Percentiles rank a stretch among this genome's conserved stretches.
These are phyloP conservation scores for Allium sativum DNA, from an alignment of 106 monocot species.

Conservation along the genomic window DNA sequence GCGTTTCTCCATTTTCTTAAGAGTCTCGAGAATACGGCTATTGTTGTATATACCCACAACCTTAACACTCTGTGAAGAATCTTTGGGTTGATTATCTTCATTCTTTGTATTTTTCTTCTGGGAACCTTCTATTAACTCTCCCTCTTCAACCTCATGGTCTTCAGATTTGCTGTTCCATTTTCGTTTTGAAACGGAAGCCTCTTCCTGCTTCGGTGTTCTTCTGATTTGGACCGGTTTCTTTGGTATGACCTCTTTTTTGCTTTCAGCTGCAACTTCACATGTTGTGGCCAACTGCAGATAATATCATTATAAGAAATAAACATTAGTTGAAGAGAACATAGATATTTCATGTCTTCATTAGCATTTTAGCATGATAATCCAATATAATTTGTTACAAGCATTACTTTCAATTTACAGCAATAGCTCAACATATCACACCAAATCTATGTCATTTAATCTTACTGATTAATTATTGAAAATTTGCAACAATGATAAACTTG, in stretches of 20 bases:
- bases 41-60: conserved; percentile 11
- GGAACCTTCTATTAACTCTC: conserved; percentile 32
- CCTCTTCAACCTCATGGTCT: conserved; percentile 38
- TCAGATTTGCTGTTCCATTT: neutral
- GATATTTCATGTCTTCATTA: no score
- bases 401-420: no score
- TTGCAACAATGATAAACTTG: no score
- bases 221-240: neutral
- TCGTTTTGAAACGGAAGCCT: no score
- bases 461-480: no score
- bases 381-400: no score
- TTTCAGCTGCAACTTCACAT: conserved; percentile 5
- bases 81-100: conserved; percentile 3
- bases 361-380: no score
- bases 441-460: no score
- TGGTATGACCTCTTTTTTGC: neutral
- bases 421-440: no score
- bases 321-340: neutral
- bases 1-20: conserved; percentile 53
- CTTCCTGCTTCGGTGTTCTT: neutral
- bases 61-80: conserved; percentile 5
- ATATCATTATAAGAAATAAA: neutral
- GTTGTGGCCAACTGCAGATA: conserved; percentile 11
- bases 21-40: conserved; percentile 29
- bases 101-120: conserved; percentile 10